Evolutionary conservation across 805 yeast species (phyloP).

Genomic region (Candida berthetii): DNA sequence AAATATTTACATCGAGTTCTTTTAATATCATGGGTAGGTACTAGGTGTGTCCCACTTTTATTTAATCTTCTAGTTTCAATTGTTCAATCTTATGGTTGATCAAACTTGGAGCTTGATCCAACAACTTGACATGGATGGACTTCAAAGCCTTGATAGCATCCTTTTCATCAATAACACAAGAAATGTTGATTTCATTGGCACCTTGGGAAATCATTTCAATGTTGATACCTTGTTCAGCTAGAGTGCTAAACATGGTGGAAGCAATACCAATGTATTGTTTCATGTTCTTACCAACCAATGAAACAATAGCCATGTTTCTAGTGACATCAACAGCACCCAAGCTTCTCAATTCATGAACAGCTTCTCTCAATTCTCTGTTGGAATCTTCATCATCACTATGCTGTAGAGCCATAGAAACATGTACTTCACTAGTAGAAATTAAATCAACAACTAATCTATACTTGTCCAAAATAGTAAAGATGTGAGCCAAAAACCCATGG

Average conservation of each 20-base stretch:
- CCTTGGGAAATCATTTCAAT: slow-evolving; percentile 99
- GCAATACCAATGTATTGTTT: slow-evolving; percentile 95
- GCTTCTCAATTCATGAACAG: slow-evolving; percentile 69
- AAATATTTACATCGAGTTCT: too few species aligned
- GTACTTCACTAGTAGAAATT: slow-evolving; percentile 96
- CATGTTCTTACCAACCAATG: slow-evolving; percentile 96
- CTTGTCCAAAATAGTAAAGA: slow-evolving; percentile 80
- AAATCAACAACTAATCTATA: slow-evolving; percentile 87
- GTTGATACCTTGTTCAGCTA: slow-evolving; percentile 88
- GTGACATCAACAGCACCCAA: slow-evolving; percentile 90
- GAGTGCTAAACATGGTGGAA: slow-evolving; percentile 90
- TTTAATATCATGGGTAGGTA: too few species aligned
- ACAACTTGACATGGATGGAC: slow-evolving; percentile 73
- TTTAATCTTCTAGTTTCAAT: slow-evolving; percentile 26
- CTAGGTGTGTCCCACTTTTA: too few species aligned
- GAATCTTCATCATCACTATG: slow-evolving; percentile 59
- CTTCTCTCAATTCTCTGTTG: slow-evolving; percentile 51
- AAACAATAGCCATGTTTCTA: slow-evolving; percentile 82
- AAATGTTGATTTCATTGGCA: slow-evolving; percentile 94
- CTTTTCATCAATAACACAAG: slow-evolving; percentile 83
- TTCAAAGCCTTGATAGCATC: slow-evolving; percentile 83
- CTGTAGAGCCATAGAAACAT: slow-evolving; percentile 96
- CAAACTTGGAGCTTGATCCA: slow-evolving; percentile 35
- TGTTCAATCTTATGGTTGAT: slow-evolving; percentile 40
- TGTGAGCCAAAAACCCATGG: slow-evolving; percentile 91